phyloP scores from a whole-genome alignment of 2,329 filamentous ascomycete species.

The Calonectria pauciramosa region DNA sequence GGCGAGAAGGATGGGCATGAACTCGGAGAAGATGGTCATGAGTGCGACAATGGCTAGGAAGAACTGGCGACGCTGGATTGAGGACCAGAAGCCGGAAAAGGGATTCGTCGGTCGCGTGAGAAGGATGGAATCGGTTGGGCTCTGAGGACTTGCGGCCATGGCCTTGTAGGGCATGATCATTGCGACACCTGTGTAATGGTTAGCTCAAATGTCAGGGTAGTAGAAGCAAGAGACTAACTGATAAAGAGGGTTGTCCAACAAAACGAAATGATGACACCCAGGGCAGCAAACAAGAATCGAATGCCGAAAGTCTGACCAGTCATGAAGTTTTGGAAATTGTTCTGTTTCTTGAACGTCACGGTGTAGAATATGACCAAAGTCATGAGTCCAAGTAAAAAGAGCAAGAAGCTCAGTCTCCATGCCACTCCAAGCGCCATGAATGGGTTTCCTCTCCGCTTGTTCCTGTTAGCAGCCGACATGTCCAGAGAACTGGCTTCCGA shows the following conservation, averaged over 20 bases:
- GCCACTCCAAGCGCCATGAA: conserved; percentile 53
- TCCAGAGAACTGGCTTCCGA: conserved; percentile 41
- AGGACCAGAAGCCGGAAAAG: conserved; percentile 57
- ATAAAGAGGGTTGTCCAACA: conserved; percentile 58
- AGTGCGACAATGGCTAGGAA: conserved; percentile 58
- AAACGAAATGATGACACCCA: conserved; percentile 59
- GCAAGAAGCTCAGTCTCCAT: conserved; percentile 52
- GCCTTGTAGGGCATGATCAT: conserved; percentile 60
- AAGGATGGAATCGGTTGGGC: conserved; percentile 55
- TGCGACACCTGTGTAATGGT: conserved; percentile 55
- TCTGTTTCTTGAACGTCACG: conserved; percentile 45
- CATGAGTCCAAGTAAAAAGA: conserved; percentile 52
- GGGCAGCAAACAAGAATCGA: conserved; percentile 58
- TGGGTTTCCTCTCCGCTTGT: conserved; percentile 39
- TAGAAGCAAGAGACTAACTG: conserved; percentile 29
- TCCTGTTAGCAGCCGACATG: neutral
- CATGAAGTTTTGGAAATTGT: conserved; percentile 54
- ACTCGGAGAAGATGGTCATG: conserved; percentile 61
- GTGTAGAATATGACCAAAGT: conserved; percentile 57
- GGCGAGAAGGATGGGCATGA: conserved; percentile 63
- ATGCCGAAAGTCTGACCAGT: conserved; percentile 58
- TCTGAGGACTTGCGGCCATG: conserved; percentile 52
- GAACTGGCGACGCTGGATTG: conserved; percentile 44
- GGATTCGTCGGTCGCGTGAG: conserved; percentile 59
- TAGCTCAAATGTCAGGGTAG: neutral